Evolutionary conservation across 495 filamentous ascomycete genomes (phyloP).

Genomic region (Lophiostoma macrostomum): DNA sequence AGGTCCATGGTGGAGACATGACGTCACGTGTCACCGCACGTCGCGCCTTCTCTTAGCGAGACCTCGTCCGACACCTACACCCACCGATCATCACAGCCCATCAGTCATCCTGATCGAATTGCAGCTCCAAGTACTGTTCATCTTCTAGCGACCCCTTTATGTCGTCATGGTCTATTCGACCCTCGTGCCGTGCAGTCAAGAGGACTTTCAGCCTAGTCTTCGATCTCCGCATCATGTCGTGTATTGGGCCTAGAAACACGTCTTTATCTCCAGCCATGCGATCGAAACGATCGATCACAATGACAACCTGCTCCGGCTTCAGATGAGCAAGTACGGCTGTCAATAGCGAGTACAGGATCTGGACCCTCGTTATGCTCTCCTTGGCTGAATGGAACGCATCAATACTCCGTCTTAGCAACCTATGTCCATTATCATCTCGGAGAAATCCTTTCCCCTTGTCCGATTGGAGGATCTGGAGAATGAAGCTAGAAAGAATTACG

Average conservation of each 20-base stretch:
- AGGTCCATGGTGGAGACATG: too few relatives aligned
- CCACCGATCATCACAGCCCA: too few relatives aligned
- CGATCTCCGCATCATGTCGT: not conserved
- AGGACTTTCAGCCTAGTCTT: not conserved
- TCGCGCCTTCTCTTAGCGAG: too few relatives aligned
- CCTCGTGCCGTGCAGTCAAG: not conserved
- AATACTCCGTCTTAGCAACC: too few relatives aligned
- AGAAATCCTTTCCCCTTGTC: not conserved
- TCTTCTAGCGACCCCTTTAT: too few relatives aligned
- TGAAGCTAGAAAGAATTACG: not conserved
- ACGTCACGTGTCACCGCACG: too few relatives aligned
- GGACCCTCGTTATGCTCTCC: not conserved
- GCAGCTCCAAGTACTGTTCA: too few relatives aligned
- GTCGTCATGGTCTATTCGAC: not conserved
- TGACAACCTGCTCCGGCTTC: not conserved
- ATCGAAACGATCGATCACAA: not conserved
- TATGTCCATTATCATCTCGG: too few relatives aligned
- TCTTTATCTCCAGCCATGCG: not conserved
- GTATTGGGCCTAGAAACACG: not conserved
- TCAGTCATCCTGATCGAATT: too few relatives aligned
- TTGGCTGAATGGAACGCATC: too few relatives aligned
- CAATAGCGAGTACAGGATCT: not conserved
- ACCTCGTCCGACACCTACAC: too few relatives aligned
- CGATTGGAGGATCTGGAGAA: not conserved
- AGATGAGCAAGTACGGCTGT: not conserved